Evolutionary conservation across 176 grass and related monocot genomes (phyloP).

Genomic region (Elymus sibiricus): DNA sequence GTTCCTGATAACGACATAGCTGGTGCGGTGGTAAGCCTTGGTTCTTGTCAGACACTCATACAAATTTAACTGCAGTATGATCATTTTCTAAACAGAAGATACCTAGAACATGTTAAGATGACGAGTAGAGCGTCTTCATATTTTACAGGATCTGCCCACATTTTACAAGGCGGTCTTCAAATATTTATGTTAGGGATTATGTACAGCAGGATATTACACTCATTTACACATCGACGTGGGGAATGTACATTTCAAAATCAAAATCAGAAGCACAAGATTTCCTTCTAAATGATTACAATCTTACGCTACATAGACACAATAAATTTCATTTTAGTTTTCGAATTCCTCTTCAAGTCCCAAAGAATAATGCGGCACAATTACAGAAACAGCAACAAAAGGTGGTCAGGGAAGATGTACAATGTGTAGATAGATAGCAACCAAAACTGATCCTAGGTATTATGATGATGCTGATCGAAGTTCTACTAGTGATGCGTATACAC

Average conservation of each 20-base stretch:
- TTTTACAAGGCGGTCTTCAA: background rate
- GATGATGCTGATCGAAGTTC: constrained; percentile 43
- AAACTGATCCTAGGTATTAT: constrained; percentile 5
- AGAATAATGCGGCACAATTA: background rate
- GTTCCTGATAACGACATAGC: background rate
- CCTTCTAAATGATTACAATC: background rate
- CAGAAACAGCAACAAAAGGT: background rate
- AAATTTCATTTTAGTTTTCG: background rate
- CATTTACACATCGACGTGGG: background rate
- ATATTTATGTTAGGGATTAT: background rate
- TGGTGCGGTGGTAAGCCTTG: background rate
- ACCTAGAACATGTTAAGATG: background rate
- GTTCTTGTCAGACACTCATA: background rate
- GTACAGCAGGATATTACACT: background rate
- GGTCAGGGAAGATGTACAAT: constrained; percentile 5
- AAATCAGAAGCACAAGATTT: background rate
- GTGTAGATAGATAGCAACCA: background rate
- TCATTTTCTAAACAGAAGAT: background rate
- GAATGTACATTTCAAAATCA: background rate
- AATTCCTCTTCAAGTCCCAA: constrained; percentile 11
- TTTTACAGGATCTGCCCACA: background rate
- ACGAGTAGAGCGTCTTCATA: background rate
- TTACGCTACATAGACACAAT: background rate
- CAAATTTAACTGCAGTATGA: background rate
- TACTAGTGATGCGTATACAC: constrained; percentile 69